Percentiles rank a stretch among this genome's conserved stretches.
These are phyloP conservation scores for Boletus edulis DNA, from an alignment of 768 basidiomycete species.

Conservation along the genomic window DNA sequence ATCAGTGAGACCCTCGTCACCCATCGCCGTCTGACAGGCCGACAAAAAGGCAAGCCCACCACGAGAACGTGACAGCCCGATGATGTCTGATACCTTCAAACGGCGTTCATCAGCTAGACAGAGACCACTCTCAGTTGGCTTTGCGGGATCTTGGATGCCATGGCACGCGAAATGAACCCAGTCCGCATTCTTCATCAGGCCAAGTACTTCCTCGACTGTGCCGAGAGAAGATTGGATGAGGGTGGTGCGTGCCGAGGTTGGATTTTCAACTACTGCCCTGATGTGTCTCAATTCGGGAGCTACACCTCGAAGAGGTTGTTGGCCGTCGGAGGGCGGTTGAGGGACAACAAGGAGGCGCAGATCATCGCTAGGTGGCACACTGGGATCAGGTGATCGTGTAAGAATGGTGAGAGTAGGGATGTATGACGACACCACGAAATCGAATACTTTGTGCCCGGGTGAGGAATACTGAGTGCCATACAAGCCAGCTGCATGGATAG, in stretches of 20 bases:
- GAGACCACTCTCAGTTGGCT: neutral
- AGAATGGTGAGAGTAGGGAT: no score
- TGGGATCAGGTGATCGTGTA: no score
- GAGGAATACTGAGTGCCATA: no score
- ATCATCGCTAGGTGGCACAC: no score
- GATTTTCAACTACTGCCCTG: neutral
- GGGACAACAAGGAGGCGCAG: no score
- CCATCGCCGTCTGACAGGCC: neutral
- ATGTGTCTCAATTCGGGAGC: conserved; percentile 25
- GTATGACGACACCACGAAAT: no score
- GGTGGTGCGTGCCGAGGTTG: neutral
- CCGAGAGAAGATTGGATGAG: neutral
- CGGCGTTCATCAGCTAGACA: neutral
- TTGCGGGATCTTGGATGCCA: neutral
- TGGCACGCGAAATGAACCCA: neutral
- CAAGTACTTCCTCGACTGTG: conserved; percentile 12
- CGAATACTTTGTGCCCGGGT: no score
- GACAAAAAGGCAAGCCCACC: neutral
- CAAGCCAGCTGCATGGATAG: no score
- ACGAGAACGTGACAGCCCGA: neutral
- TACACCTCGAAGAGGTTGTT: conserved; percentile 5
- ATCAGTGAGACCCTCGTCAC: neutral
- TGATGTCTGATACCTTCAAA: neutral
- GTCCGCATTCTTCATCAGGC: neutral
- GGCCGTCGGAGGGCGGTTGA: neutral